Evolutionary conservation across 2,329 filamentous ascomycete genomes (phyloP), one percentile per base, ranked within the genome.

Genomic region (Colletotrichum coccodes): DNA sequence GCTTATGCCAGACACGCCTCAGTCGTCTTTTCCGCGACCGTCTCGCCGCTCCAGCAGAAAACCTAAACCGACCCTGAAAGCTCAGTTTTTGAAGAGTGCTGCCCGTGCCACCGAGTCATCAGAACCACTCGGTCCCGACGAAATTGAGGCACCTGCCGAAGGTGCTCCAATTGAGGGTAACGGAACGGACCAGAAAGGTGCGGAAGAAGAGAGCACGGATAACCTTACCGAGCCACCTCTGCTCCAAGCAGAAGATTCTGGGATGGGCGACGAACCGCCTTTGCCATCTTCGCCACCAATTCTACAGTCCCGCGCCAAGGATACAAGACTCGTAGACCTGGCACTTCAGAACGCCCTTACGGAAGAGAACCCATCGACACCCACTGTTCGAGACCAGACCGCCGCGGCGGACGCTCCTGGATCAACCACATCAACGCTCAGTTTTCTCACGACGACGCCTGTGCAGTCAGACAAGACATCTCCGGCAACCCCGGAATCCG

Each of bases 361-460:
- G 23, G 54, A 67, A 4, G 12, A 67, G 1, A 32, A 38, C 34
- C 46, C 60, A 23, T 34, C 56, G n/a, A 64, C 61, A 14, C 68
- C 53, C 6, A 21, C 5, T 16, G 44, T 21, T 3, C 56, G 16
- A 9, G 32, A 9, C 4, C 54, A 59, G 2, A 44, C 56, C 4
- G 36, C 56, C 12, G 42, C 44, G 7, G 21, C 38, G 14, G 40
- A 38, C 1, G 44, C 62, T 11, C 63, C 70, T 4, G 68, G 59
- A 52, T 75, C 80, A 3, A 78, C 77, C 3, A 79, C 77, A 3
- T 85, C 83, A 3, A 79, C 78, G 6, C 74, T 85, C 12, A 85
- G 81, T 62, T 72, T 77, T 26, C 69, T 84, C 16, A 80, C 80
- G 2, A 73, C 75, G 1, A 85, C 84, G 0, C 83, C 84, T 3